phyloP scores from a whole-genome alignment of 2,329 filamentous ascomycete genomes.

The Orbilia javanica region DNA sequence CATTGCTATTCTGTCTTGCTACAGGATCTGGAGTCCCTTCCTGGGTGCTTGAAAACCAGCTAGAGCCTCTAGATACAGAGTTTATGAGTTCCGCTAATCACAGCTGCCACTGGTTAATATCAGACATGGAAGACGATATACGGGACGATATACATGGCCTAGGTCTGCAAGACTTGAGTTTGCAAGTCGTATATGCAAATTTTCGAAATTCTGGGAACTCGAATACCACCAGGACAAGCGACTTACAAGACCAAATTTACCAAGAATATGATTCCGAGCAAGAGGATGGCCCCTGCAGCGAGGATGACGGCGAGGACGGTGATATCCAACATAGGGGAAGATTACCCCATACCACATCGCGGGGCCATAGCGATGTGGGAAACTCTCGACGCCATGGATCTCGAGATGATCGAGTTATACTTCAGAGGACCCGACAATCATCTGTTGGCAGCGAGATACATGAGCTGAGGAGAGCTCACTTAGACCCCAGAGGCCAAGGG shows the following conservation, averaged over 20 bases:
- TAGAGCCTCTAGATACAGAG: slow-evolving; percentile 10
- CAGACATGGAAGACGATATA: slow-evolving; percentile 4
- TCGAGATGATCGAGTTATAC: neutral
- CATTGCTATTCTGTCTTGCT: slow-evolving; percentile 13
- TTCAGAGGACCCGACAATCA: neutral
- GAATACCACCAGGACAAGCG: neutral
- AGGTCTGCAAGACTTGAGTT: neutral
- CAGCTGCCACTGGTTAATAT: neutral
- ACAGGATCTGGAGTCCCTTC: neutral
- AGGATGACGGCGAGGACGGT: slow-evolving; percentile 12
- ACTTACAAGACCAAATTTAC: neutral
- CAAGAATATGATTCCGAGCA: neutral
- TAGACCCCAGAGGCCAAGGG: neutral
- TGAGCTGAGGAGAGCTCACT: neutral
- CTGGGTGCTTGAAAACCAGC: slow-evolving; percentile 23
- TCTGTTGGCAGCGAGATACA: neutral
- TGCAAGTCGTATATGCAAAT: neutral
- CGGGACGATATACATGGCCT: neutral
- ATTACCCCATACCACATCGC: neutral
- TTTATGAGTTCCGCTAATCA: slow-evolving; percentile 20
- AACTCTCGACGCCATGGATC: neutral
- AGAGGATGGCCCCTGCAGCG: neutral
- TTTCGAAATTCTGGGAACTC: neutral
- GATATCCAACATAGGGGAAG: slow-evolving; percentile 7
- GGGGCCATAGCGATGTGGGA: neutral